phyloP scores from a whole-genome alignment of 75 land plant species.

The Ceratopteris richardii region DNA sequence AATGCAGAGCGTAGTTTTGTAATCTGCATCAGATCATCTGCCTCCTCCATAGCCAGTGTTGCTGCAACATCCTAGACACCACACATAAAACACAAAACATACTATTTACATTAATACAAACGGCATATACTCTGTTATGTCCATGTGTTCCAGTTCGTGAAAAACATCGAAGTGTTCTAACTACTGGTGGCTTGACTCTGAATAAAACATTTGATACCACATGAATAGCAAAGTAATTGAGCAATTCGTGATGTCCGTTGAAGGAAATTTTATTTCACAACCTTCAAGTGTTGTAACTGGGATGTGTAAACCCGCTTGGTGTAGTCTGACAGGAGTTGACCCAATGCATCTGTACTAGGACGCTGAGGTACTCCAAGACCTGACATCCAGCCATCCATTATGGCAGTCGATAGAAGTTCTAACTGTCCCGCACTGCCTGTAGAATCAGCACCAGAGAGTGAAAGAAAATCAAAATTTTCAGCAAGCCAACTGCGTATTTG shows the following conservation, averaged over 20 bases:
- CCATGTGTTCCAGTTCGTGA: no score
- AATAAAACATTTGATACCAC: neutral
- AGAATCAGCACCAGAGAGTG: constrained; percentile 73
- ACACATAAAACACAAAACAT: no score
- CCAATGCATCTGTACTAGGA: constrained; percentile 90
- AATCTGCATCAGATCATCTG: constrained; percentile 70
- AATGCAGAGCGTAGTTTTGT: constrained; percentile 87
- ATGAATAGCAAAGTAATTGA: no score
- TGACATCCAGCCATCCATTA: constrained; percentile 99
- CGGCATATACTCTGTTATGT: no score
- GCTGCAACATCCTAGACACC: constrained; percentile 80
- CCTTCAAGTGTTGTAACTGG: constrained; percentile 96
- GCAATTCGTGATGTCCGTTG: no score
- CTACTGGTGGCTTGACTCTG: neutral
- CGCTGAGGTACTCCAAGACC: constrained; percentile 86
- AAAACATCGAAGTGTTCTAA: neutral
- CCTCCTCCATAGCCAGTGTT: constrained; percentile 92
- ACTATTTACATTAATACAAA: no score
- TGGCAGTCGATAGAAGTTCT: constrained; percentile 92
- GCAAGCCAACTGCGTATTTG: constrained; percentile 95
- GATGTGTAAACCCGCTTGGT: constrained; percentile 80
- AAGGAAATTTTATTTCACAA: no score
- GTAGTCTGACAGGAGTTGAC: constrained; percentile 91
- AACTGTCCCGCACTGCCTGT: constrained; percentile 67
- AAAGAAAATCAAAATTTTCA: constrained; percentile 90